Evolutionary conservation across 176 grass and related monocot species (phyloP), one percentile per base, ranked within the genome.

Genomic region (Bromus sterilis): DNA sequence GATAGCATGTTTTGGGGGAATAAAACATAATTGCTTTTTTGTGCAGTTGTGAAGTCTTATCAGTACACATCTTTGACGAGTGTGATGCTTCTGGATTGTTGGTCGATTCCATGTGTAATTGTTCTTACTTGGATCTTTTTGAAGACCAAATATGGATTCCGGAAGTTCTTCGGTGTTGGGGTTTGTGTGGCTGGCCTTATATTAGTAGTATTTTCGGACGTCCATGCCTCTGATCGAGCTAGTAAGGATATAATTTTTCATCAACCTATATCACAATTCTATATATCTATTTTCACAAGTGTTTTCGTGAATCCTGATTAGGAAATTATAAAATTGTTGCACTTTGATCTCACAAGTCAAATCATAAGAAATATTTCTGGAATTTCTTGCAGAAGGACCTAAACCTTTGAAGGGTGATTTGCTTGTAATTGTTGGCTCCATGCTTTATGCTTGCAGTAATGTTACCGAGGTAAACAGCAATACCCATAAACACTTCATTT

Each of bases 61-160:
- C 95, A 95, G 9, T 95, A 95, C 81, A 85, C 95, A 69, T 98
- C 92, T 56, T 93, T 98, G 44, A 95, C 90, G 76, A 98, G 86
- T 65, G 90, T 95, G 43, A 91, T 94, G 91, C 87, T 98, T 66
- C 76, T 98, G 74, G 86, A 93, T 82, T 89, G 92, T 66, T 98
- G 92, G 92, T 67, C 90, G 25, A 93, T 98, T 84, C 92, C 92
- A 71, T 98, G 88, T 42, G 88, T 93, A 36, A 98, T 98, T 65
- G 49, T 93, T 82, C 87, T 98, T 66, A 95, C 95, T 28, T 95
- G 92, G 92, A 57, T 93, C 48, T 89, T 95, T 85, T 62, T 95
- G 40, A 93, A 93, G 83, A 98, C 88, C 32, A 91, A 87, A 66
- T 95, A 95, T 66, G 87, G 84, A 57, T 3, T 89, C 37, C 86